phyloP scores from a whole-genome alignment of 148 eudicot species.

The Cornus suecica region DNA sequence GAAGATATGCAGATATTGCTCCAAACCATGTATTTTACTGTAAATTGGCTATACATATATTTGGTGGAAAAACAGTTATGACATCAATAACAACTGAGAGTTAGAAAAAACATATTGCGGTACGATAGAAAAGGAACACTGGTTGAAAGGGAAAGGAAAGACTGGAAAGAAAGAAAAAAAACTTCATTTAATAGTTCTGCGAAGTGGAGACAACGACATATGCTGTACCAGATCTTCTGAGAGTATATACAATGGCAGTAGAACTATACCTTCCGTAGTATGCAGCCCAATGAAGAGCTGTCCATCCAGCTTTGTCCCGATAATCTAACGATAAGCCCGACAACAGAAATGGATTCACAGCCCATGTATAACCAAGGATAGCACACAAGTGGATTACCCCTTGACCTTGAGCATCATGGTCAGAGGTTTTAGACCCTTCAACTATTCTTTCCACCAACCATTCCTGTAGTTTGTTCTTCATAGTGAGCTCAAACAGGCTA shows the following conservation, averaged over 20 bases:
- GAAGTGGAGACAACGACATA: not conserved
- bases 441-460: conserved; percentile 84
- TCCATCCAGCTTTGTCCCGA: conserved; percentile 93
- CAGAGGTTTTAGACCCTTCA: conserved; percentile 52
- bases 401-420: conserved; percentile 82
- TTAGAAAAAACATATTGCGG: not conserved
- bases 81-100: not conserved
- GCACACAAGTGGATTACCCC: conserved; percentile 96
- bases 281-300: conserved; percentile 99
- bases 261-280: conserved; percentile 71
- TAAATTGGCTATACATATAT: not conserved
- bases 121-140: not conserved
- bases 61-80: not conserved
- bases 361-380: conserved; percentile 90
- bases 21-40: not conserved
- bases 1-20: not conserved
- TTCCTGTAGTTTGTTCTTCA: conserved; percentile 72
- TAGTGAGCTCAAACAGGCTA: conserved; percentile 62
- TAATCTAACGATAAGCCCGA: conserved; percentile 87
- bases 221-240: not conserved
- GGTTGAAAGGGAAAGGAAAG: not conserved
- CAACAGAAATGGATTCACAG: conserved; percentile 61
- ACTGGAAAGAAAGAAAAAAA: not conserved
- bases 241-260: not conserved
- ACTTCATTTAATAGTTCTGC: not conserved